Conservation (phyloP, 2,329 filamentous ascomycete genomes). For the Neonectria sp. region DNA sequence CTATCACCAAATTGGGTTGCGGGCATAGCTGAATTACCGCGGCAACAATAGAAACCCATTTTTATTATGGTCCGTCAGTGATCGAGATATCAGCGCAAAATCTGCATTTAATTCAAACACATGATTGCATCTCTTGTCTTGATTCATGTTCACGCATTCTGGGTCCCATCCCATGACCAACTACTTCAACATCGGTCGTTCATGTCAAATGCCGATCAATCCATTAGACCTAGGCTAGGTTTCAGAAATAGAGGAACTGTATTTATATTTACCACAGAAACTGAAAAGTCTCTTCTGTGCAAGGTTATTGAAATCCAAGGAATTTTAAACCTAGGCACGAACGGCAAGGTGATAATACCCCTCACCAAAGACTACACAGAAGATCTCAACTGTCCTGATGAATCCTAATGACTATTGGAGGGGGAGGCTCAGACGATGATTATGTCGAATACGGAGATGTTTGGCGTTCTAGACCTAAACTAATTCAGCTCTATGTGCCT, state of each 20-base stretch:
- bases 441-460: no score
- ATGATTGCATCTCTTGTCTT: no score
- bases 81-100: no score
- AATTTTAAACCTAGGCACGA: neutral
- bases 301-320: neutral
- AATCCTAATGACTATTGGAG: no score
- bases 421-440: no score
- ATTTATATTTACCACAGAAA: neutral
- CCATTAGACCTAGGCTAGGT: neutral
- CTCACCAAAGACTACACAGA: no score
- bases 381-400: no score
- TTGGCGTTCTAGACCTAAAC: no score
- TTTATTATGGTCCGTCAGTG: no score
- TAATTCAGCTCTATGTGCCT: no score
- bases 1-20: slow-evolving; percentile 1
- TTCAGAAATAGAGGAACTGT: neutral
- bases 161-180: neutral
- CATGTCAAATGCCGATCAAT: neutral
- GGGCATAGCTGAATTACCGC: neutral
- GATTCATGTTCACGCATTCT: no score
- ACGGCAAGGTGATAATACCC: neutral
- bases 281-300: neutral
- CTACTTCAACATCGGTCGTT: neutral
- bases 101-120: neutral
- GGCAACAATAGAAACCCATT: neutral